phyloP scores from a whole-genome alignment of 1,284 basidiomycete species.

The Puccinia hordei region DNA sequence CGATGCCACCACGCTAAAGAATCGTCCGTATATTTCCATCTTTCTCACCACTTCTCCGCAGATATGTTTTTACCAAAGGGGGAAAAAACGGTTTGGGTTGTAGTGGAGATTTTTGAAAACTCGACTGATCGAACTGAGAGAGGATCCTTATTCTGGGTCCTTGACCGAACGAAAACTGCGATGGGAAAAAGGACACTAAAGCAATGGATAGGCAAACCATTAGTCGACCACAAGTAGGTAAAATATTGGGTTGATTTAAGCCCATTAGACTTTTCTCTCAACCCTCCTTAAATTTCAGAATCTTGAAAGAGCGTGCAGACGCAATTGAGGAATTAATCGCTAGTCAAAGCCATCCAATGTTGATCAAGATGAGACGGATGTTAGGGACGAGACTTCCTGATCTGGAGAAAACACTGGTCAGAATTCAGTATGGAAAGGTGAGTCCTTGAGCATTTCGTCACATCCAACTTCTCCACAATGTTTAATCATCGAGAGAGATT shows the following conservation, averaged over 20 bases:
- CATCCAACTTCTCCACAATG: not conserved
- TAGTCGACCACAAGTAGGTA: constrained; percentile 54
- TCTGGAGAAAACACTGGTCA: constrained; percentile 56
- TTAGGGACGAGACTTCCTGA: constrained; percentile 53
- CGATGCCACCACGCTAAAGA: constrained; percentile 32
- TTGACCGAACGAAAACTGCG: constrained; percentile 57
- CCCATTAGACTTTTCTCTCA: not conserved
- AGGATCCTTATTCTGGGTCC: constrained; percentile 57
- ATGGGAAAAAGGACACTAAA: constrained; percentile 57
- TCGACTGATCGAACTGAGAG: constrained; percentile 53
- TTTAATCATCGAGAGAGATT: not conserved
- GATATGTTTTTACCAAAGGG: not conserved
- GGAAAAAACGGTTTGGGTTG: not conserved
- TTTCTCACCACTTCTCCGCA: not conserved
- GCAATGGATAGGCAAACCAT: constrained; percentile 57
- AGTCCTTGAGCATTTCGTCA: not conserved
- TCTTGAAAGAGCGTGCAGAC: constrained; percentile 32
- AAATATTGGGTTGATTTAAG: not conserved
- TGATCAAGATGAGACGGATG: constrained; percentile 44
- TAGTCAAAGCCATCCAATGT: constrained; percentile 21
- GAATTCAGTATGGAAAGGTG: constrained; percentile 57
- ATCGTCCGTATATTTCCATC: constrained; percentile 1
- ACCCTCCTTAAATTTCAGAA: not conserved
- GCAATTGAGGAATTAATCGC: constrained; percentile 25
- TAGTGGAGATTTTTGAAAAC: constrained; percentile 49